phyloP scores from a whole-genome alignment of 2,329 filamentous ascomycete genomes.

The Neurospora sp. region DNA sequence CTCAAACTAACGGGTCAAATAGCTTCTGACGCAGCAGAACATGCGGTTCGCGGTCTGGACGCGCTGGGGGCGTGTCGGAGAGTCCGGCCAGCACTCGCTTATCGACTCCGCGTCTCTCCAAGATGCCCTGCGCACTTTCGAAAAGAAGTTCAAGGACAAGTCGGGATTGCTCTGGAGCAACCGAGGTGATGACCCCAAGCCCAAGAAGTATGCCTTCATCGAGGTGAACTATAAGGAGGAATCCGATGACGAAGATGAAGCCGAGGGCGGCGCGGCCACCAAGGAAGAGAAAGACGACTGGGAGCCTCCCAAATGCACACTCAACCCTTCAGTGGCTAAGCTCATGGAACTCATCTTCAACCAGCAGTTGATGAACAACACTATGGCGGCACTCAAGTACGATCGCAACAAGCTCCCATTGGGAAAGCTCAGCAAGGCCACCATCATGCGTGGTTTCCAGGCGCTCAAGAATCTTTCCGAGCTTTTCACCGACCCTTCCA shows the following conservation, averaged over 20 bases:
- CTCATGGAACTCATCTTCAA: constrained; percentile 82
- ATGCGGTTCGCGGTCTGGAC: constrained; percentile 55
- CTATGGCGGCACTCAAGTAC: constrained; percentile 59
- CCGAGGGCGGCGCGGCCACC: constrained; percentile 12
- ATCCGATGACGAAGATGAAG: constrained; percentile 46
- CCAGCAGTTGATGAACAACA: constrained; percentile 55
- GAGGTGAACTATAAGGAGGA: constrained; percentile 68
- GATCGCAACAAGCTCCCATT: constrained; percentile 69
- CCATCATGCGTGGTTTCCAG: constrained; percentile 65
- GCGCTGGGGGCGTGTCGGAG: constrained; percentile 70
- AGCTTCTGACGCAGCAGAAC: constrained; percentile 33
- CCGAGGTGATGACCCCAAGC: constrained; percentile 44
- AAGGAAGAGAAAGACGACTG: constrained; percentile 13
- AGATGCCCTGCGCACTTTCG: constrained; percentile 39
- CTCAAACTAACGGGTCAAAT: constrained; percentile 1
- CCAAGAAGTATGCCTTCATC: constrained; percentile 68
- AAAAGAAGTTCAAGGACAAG: constrained; percentile 54
- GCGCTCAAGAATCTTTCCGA: constrained; percentile 65
- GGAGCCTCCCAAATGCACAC: constrained; percentile 40
- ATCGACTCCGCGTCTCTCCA: constrained; percentile 32
- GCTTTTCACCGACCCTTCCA: constrained; percentile 44
- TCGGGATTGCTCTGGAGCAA: constrained; percentile 46
- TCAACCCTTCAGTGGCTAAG: constrained; percentile 50
- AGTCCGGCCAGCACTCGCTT: constrained; percentile 38
- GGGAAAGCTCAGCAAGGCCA: constrained; percentile 73